Evolutionary conservation across 2,329 filamentous ascomycete genomes (phyloP), one percentile per base, ranked within the genome.

Genomic region (Ophiostoma novo-ulmi): DNA sequence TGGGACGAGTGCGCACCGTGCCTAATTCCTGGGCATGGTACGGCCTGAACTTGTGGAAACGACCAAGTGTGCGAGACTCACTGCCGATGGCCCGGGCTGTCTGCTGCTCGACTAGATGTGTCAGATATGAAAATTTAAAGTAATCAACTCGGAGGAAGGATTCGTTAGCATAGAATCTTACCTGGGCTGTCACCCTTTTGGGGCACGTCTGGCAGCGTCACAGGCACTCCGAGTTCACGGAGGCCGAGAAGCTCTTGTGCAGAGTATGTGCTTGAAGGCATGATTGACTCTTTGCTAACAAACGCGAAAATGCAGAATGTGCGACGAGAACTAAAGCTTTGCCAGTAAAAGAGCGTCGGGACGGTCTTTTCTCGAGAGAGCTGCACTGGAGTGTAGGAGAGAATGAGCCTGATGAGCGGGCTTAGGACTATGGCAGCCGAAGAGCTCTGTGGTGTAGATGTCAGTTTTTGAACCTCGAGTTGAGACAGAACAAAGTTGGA

Each of bases 1-100:
- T 77, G 35, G 79, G 78, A 67, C 79, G 79, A 39, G 36, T 20
- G 5, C 69, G 52, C 1, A 41, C 17, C 2, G 70, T 44, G 13
- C 38, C 31, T 6, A 13, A 36, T 22, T 69, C 69, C 0, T 68
- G 55, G 14, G 67, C 44, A 22, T 69, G 67, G 52, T 70, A 68
- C 4, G 69, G 69, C 17, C 69, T 66, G 26, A 68, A 67, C 44
- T 75, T 74, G 65, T 68, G 66, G 17, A 68, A 68, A 4, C 73
- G 70, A 7, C 71, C 69, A 17, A 72, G 69, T 1, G 72, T 72
- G 8, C 70, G 73, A 44, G 64, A 52, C 5, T 74, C 71, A 31
- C 58, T 44, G 8, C 64, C 61, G 6, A 39, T 17, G 4, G 61
- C 22, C 26, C 71, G 67, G 31, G 17, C 48, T 1, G 31, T 55